Evolutionary conservation across 805 yeast genomes (phyloP).

Genomic region (Wickerhamiella lipophila): DNA sequence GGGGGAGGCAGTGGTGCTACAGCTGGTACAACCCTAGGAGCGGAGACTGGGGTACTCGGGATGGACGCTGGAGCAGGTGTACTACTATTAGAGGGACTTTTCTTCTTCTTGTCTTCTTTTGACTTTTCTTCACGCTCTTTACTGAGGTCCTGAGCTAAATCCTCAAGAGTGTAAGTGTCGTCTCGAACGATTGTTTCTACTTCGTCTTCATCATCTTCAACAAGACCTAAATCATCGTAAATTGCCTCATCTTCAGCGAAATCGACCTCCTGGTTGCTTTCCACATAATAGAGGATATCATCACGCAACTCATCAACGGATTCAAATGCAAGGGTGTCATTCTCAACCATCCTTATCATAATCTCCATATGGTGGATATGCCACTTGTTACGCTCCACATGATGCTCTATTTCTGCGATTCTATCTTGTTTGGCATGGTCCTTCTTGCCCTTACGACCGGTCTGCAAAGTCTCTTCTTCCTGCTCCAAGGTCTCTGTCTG

Average conservation of each 20-base stretch:
- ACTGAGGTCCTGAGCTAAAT: constrained; percentile 27
- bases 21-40: constrained; percentile 13
- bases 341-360: constrained; percentile 62
- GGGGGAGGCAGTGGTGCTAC: constrained; percentile 7
- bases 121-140: constrained; percentile 23
- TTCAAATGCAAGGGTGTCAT: constrained; percentile 67
- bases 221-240: constrained; percentile 73
- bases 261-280: constrained; percentile 83
- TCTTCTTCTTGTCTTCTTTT: constrained; percentile 18
- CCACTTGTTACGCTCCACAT: constrained; percentile 59
- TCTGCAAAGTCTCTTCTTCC: constrained; percentile 43
- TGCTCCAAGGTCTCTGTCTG: constrained; percentile 73
- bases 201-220: constrained; percentile 40
- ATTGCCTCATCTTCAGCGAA: constrained; percentile 88
- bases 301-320: constrained; percentile 66
- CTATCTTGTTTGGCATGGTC: constrained; percentile 44
- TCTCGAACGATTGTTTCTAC: constrained; percentile 26
- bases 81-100: constrained; percentile 12
- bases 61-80: constrained; percentile 17
- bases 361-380: constrained; percentile 70
- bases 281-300: constrained; percentile 86
- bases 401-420: constrained; percentile 48
- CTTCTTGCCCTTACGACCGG: constrained; percentile 47
- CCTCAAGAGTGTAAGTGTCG: constrained; percentile 27
- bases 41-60: constrained; percentile 2